Percentiles rank a stretch among this genome's conserved stretches.
These are phyloP conservation scores for Puccinia novopanici DNA, from an alignment of 1,284 basidiomycete species.

Conservation along the genomic window DNA sequence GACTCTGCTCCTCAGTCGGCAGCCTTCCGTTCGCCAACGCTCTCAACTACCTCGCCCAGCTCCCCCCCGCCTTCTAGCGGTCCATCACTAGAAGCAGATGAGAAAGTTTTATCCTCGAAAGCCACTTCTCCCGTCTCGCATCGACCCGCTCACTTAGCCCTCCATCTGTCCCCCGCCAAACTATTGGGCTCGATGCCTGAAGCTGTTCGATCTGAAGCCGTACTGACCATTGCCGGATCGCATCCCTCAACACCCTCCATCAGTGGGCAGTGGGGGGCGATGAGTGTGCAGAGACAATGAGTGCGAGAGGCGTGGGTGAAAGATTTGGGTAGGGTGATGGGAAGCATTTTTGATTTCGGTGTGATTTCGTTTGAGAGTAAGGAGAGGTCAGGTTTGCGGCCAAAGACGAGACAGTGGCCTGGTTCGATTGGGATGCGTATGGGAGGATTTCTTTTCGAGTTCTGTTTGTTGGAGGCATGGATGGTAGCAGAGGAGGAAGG, in stretches of 20 bases:
- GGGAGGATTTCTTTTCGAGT: not conserved
- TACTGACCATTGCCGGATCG: slow-evolving; percentile 26
- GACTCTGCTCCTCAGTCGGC: not conserved
- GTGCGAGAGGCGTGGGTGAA: slow-evolving; percentile 51
- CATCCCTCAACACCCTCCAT: slow-evolving; percentile 18
- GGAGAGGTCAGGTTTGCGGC: slow-evolving; percentile 41
- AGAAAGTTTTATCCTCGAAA: too few relatives aligned
- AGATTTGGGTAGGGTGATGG: slow-evolving; percentile 42
- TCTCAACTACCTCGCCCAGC: not conserved
- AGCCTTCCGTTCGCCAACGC: slow-evolving; percentile 5
- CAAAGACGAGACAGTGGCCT: slow-evolving; percentile 47
- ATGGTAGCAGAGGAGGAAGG: not conserved
- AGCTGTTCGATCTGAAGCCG: slow-evolving; percentile 19
- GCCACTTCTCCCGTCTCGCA: not conserved
- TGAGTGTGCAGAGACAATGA: slow-evolving; percentile 45
- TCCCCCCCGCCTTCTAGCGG: not conserved
- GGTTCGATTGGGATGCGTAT: slow-evolving; percentile 38
- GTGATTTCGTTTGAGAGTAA: slow-evolving; percentile 28
- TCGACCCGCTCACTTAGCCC: not conserved
- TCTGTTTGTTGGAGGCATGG: slow-evolving; percentile 2
- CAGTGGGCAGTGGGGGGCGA: slow-evolving; percentile 42
- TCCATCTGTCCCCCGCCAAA: not conserved
- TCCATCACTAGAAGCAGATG: not conserved
- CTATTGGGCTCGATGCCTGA: not conserved
- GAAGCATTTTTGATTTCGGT: slow-evolving; percentile 21